Evolutionary conservation across 805 yeast genomes (phyloP), one percentile per base, ranked within the genome.

Genomic region (Yarrowia sp.): DNA sequence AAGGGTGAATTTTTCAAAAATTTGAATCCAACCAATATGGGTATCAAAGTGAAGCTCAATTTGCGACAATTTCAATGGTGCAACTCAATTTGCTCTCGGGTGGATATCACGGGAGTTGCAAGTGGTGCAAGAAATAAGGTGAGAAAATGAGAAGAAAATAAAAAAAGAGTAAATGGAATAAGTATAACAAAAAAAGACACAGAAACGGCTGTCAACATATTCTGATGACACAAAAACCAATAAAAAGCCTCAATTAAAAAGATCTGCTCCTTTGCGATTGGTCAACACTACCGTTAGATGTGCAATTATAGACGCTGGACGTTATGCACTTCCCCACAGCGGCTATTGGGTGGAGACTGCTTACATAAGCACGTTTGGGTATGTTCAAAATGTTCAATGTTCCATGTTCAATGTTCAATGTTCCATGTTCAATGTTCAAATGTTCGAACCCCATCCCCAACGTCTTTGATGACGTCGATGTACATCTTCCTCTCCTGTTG

Each of bases 291-390:
- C 38, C 13, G 12, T 36, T 36, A 9, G 7, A 9, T 10, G 13
- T 10, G 44, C 44, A 40, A 40, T 8, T 15, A 2, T 40, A 40
- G 44, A 40, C 44, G 44, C 44, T 40, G n/a, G 44, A 40, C 44
- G 44, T 20, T 15, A 39, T 43, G 46, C 46, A 43, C 13, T 44
- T 44, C 49, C 49, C 49, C 49, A 44, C 49, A 20, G 49, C 33
- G 47, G 47, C 24, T 43, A 43, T 36, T 12, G 19, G 2, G 44
- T 40, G 44, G 44, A 40, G 44, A 40, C 44, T 4, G 20, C 30
- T 43, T 43, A 43, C 24, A 17, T 43, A 43, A 43, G 15, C 15
- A 9, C 9, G 7, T 40, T 17, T 8, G 1, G 44, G 7, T 40
- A 40, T 40, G 44, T 40, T 40, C 24, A 17, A 43, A 17, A 43